Evolutionary conservation across 1,284 basidiomycete species (phyloP), one percentile per base, ranked within the genome.

Genomic region (Pseudozyma sp.): DNA sequence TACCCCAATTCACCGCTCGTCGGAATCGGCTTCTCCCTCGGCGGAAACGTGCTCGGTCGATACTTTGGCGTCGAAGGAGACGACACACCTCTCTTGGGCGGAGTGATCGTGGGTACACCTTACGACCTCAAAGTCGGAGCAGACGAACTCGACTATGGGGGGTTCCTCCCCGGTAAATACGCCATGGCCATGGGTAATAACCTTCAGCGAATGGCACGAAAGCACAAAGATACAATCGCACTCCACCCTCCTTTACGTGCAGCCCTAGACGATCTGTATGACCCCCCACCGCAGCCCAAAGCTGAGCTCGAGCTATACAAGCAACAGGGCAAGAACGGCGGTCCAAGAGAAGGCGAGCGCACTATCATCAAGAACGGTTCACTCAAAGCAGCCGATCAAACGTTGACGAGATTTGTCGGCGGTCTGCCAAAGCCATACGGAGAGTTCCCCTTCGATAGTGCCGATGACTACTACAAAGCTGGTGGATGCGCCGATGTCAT

Each of bases 1-100:
- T 95, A 91, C 79, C 95, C 97, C 2, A 86, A 89, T 21, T 93
- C 95, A 0, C 92, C 91, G 8, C 87, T 98, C 43, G 87, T 95
- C 38, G 96, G 93, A 12, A 86, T 97, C 34, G 94, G 94, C 7
- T 99, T 97, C 87, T 97, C 94, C 3, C 89, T 99, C 50, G 97
- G 96, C 54, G 93, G 95, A 42, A 93, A 94, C 80, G 91, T 98
- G 45, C 86, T 99, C 70, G 92, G 93, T n/a, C 90, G 93, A 70
- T 97, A 97, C 85, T 87, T 96, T 52, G 94, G 93, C 7, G 91
- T 97, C 85, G 92, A 95, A 82, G 92, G 92, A 10, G 88, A 89
- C n/a, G 81, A 87, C 10, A 92, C 91, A 67, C 90, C 93, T n/a
- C 86, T 99, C 18, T 63, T 78, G 1, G 82, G 73, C 11, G 94